Evolutionary conservation across 2,329 filamentous ascomycete genomes (phyloP), one percentile per base, ranked within the genome.

Genomic region (Colletotrichum tropicicola): DNA sequence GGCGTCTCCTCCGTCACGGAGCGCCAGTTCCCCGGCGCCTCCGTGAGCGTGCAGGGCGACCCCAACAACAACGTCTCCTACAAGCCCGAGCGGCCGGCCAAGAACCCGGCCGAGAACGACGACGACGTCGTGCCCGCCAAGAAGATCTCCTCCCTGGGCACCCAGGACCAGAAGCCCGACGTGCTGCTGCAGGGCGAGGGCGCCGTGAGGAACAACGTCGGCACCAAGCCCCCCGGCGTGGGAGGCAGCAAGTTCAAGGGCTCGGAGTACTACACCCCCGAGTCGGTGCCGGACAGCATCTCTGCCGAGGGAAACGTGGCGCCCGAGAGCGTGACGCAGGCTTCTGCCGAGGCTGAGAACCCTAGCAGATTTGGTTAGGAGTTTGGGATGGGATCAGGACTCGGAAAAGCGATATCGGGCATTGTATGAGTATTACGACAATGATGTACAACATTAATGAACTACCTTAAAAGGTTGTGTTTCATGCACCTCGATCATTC

Each of bases 41-140:
- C 80, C 21, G 75, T 83, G 39, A 71, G 67, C 45, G 75, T 80
- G 37, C 81, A 77, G 53, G 72, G 79, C 37, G 80, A 84, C 23
- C 66, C 83, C 35, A 80, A 76, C 73, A 83, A 82, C 45, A 85
- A 81, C 68, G 72, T 71, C 17, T 70, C 81, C 19, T 83, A 79
- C 74, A 84, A 82, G 70, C 49, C 78, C 7, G 59, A 72, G 59
- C 72, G 76, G 35, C 70, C 71, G 39, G 72, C 77, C 23, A 65
- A 62, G 58, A 25, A 65, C 58, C 62, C 57, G 12, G 80, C 80
- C 21, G 59, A 74, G 53, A 75, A 83, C 58, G 76, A 80, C 59
- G 75, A 75, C 53, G 73, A 80, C 28, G 74, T 79, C 3, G 74
- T 75, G 1, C 68, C 70, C 3, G 71, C 73, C 1, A 39, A 52